Evolutionary conservation across 179 eudicot genomes (phyloP), one percentile per base, ranked within the genome.

Genomic region (Heliamphora pulchella): DNA sequence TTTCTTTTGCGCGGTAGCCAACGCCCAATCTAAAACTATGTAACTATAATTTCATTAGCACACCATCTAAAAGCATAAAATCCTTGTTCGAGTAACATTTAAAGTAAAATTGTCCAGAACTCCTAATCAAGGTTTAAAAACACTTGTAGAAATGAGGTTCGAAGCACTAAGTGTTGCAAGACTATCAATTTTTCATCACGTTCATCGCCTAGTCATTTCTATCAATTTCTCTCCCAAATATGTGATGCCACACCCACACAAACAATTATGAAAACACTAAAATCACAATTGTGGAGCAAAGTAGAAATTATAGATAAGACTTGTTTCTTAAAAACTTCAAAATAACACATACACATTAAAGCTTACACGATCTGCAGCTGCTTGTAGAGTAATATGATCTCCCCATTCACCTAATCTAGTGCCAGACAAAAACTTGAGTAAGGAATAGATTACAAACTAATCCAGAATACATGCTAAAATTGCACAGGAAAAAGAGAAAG

Each of bases 301-400:
- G 44, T 22, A 62, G 44, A 46, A 76, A 76, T 14, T 18, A 1
- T 8, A 44, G 5, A 22, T 47, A 46, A 39, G 9, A 77, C 2
- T 18, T 46, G 18, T 4, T 50, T 15, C 76, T 51, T 9, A n/a
- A 72, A 22, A 53, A 74, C 61, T 13, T 1, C 3, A 74, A 22
- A 22, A 74, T 50, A n/a, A 5, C 44, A 63, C 22, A 18, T 2
- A 14, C 5, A 20, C 69, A 17, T 8, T 58, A 70, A 43, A 68
- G 86, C 91, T 89, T 86, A 92, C 96, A 63, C 87, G 83, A 80
- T 92, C 96, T 73, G 96, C 94, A 83, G 96, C 96, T 81, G 94
- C 96, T 87, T 92, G 96, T 72, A 92, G 84, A 75, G 96, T 92
- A 76, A 92, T 88, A 84, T 92, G 96, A 87, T 92, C 96, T 78